Evolutionary conservation across 768 basidiomycete genomes (phyloP).

Genomic region (Tulasnella sp.): DNA sequence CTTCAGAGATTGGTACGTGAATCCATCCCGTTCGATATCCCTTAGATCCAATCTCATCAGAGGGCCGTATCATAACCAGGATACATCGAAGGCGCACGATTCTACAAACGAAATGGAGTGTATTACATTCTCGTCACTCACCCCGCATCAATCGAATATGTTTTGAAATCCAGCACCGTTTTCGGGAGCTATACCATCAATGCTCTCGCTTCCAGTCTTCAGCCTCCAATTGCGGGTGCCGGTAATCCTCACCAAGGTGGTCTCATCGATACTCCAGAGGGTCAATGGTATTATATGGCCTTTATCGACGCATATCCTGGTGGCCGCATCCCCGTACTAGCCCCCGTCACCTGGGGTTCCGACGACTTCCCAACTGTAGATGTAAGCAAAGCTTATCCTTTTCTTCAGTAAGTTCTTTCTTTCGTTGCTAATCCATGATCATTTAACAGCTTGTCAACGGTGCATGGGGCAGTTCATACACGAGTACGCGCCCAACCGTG

Average conservation of each 20-base stretch:
- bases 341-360: not conserved
- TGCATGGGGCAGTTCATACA: not conserved
- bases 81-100: slow-evolving; percentile 30
- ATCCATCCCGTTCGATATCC: not conserved
- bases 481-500: not conserved
- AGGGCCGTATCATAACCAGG: slow-evolving; percentile 12
- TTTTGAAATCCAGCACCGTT: slow-evolving; percentile 27
- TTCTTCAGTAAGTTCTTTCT: not conserved
- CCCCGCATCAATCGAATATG: slow-evolving; percentile 2
- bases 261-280: not conserved
- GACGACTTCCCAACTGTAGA: not conserved
- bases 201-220: not conserved
- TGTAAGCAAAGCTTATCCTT: not conserved
- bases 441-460: not conserved
- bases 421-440: not conserved
- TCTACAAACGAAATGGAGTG: slow-evolving; percentile 26
- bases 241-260: not conserved
- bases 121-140: slow-evolving; percentile 28
- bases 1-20: not conserved
- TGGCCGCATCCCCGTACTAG: not conserved
- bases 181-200: not conserved
- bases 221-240: not conserved
- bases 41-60: not conserved
- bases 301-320: not conserved
- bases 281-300: not conserved